These are phyloP conservation scores for Funneliformis geosporum DNA, from an alignment of 192 early-diverging fungal genomes.

Conservation along the genomic window DNA sequence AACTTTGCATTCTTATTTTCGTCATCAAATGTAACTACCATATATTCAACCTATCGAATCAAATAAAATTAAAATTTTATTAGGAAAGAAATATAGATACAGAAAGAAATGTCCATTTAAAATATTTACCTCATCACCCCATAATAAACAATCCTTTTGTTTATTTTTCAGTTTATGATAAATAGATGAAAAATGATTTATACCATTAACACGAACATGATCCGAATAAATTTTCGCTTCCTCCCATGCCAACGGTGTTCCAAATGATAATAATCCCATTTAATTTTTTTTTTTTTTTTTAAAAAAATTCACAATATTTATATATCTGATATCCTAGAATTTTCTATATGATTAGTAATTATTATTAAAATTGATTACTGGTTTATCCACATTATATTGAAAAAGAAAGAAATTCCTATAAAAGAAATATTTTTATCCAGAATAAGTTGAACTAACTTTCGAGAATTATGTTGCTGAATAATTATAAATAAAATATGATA, in stretches of 20 bases:
- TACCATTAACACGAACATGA: conserved; percentile 90
- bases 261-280: conserved; percentile 93
- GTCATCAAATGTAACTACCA: conserved; percentile 83
- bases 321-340: background rate
- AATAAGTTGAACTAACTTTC: too few relatives aligned
- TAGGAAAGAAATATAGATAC: background rate
- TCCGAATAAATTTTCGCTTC: conserved; percentile 82
- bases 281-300: background rate
- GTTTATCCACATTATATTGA: too few relatives aligned
- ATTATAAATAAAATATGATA: too few relatives aligned
- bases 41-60: conserved; percentile 84
- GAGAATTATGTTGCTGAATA: too few relatives aligned
- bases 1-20: conserved; percentile 68
- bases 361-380: too few relatives aligned
- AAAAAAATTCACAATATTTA: background rate
- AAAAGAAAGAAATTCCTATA: too few relatives aligned
- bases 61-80: background rate
- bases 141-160: conserved; percentile 78
- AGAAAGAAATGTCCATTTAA: background rate
- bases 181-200: conserved; percentile 89
- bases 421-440: too few relatives aligned
- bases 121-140: conserved; percentile 91
- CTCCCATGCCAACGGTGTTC: conserved; percentile 96
- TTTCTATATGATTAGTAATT: too few relatives aligned
- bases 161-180: conserved; percentile 82